Percentiles rank a stretch among this genome's conserved stretches.
phyloP scores from a whole-genome alignment of 2,329 filamentous ascomycete species.

The Aureobasidium sp. region DNA sequence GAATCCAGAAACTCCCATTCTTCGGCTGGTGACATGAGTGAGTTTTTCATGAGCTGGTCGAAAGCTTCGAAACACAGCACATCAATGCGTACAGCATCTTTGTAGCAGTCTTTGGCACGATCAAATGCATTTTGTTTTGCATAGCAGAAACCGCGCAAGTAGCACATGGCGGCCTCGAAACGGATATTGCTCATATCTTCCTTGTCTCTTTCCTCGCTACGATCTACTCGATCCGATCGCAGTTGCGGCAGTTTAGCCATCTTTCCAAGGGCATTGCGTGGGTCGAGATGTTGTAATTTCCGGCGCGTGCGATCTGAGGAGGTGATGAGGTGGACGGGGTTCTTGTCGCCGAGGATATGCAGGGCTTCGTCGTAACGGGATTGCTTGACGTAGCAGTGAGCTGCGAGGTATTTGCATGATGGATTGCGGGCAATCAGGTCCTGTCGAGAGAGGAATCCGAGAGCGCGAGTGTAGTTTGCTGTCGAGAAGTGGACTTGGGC shows the following conservation, averaged over 20 bases:
- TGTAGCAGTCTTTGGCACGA: constrained; percentile 98
- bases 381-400: constrained; percentile 95
- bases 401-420: constrained; percentile 92
- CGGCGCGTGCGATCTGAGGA: constrained; percentile 70
- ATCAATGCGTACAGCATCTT: constrained; percentile 95
- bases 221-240: constrained; percentile 59
- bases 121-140: constrained; percentile 99
- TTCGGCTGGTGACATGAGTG: constrained; percentile 87
- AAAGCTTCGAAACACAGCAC: constrained; percentile 99
- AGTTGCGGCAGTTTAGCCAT: constrained; percentile 37
- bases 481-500: constrained; percentile 98
- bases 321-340: constrained; percentile 87
- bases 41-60: constrained; percentile 97
- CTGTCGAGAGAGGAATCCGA: constrained; percentile 85
- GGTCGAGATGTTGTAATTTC: constrained; percentile 75
- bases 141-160: constrained; percentile 91
- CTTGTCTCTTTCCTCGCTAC: constrained; percentile 67
- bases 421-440: constrained; percentile 85
- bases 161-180: constrained; percentile 98
- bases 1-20: constrained; percentile 92
- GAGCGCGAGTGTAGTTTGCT: constrained; percentile 93
- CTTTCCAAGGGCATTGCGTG: constrained; percentile 54
- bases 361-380: constrained; percentile 91
- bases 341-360: constrained; percentile 87
- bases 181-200: constrained; percentile 81